Evolutionary conservation across 768 basidiomycete genomes (phyloP).

Genomic region (Rickenella mellea): DNA sequence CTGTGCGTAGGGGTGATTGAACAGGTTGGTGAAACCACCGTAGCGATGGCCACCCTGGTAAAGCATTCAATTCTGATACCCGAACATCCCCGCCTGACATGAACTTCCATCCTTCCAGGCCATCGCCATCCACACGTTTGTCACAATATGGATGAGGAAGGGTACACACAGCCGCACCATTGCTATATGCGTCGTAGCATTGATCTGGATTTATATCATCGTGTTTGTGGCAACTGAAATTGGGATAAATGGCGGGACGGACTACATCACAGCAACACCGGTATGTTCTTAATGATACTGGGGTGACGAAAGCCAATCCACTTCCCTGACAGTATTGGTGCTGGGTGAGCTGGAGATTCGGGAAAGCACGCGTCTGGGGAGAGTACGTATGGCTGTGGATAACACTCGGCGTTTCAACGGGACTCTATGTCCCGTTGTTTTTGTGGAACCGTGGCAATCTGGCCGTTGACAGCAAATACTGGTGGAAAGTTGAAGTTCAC

Average conservation of each 20-base stretch:
- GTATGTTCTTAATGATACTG: slow-evolving; percentile 9
- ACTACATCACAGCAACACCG: slow-evolving; percentile 26
- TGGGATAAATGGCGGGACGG: slow-evolving; percentile 8
- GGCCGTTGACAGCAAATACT: slow-evolving; percentile 15
- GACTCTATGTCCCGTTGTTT: slow-evolving; percentile 27
- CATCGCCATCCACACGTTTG: slow-evolving; percentile 32
- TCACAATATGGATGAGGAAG: slow-evolving; percentile 27
- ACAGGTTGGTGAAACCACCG: slow-evolving; percentile 32
- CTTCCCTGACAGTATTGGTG: slow-evolving; percentile 39
- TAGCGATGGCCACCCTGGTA: slow-evolving; percentile 33
- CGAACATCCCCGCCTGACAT: background rate
- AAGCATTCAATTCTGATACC: background rate
- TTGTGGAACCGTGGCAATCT: slow-evolving; percentile 27
- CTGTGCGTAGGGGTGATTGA: slow-evolving; percentile 23
- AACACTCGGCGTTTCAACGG: slow-evolving; percentile 23
- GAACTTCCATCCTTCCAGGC: slow-evolving; percentile 11
- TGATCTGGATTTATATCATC: slow-evolving; percentile 26
- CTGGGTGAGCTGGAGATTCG: slow-evolving; percentile 27
- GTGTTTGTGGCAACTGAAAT: slow-evolving; percentile 19
- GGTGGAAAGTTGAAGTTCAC: slow-evolving; percentile 23
- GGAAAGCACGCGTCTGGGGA: slow-evolving; percentile 20
- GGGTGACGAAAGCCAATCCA: too few species aligned
- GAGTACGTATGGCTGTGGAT: slow-evolving; percentile 41
- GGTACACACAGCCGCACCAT: slow-evolving; percentile 15
- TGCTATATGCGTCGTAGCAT: slow-evolving; percentile 17